Evolutionary conservation across 306 rosid species (phyloP).

Genomic region (Cicer judaicum): DNA sequence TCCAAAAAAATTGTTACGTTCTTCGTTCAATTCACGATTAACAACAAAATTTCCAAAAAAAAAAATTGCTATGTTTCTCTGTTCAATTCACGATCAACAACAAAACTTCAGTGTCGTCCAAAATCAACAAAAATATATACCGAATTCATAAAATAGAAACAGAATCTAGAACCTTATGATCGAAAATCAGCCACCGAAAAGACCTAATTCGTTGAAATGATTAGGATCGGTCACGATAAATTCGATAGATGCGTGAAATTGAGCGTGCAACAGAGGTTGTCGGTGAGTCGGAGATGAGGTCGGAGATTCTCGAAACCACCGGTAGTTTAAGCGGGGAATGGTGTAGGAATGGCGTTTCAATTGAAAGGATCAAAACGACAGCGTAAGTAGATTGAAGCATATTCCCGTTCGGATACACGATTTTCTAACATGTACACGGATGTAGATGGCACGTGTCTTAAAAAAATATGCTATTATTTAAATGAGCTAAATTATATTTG

Average conservation of each 20-base stretch:
- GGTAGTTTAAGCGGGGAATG: slow-evolving; percentile 34
- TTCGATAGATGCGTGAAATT: slow-evolving; percentile 3
- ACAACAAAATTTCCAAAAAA: background rate
- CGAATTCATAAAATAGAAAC: slow-evolving; percentile 12
- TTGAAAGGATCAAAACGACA: slow-evolving; percentile 40
- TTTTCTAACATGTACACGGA: background rate
- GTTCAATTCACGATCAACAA: slow-evolving; percentile 39
- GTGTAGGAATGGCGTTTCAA: background rate
- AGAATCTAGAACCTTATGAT: background rate
- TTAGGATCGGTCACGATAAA: slow-evolving; percentile 18
- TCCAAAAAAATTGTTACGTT: background rate
- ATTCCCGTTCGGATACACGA: background rate
- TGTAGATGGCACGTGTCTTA: background rate
- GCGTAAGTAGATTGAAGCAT: background rate
- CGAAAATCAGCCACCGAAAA: background rate
- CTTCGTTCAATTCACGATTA: no score
- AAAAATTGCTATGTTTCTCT: background rate
- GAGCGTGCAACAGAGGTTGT: slow-evolving; percentile 34
- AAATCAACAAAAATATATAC: background rate
- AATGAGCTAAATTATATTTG: no score
- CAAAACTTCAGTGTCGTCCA: background rate
- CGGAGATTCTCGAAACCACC: slow-evolving; percentile 2
- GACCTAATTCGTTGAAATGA: slow-evolving; percentile 4
- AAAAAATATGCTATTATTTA: no score
- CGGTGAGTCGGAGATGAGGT: slow-evolving; percentile 7